Conservation (phyloP, 139 green algal genomes). For the Closterium sp. region DNA sequence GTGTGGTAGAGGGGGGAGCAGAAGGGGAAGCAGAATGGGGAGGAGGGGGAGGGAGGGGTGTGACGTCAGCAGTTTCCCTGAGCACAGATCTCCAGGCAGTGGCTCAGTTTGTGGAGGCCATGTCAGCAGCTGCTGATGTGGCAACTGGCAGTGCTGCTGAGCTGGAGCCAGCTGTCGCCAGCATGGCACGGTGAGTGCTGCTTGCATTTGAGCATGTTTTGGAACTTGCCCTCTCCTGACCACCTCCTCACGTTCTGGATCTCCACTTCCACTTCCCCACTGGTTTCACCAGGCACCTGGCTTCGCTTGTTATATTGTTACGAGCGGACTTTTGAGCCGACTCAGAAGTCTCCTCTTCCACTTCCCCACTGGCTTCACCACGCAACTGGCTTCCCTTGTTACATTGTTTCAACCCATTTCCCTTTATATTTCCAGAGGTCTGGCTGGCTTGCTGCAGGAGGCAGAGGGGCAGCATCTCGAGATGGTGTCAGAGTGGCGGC, state of each 20-base stretch:
- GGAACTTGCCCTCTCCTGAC: no score
- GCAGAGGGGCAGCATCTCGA: neutral
- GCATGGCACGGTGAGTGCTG: neutral
- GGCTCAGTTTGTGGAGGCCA: neutral
- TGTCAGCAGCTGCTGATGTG: neutral
- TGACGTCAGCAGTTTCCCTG: neutral
- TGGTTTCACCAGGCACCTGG: neutral
- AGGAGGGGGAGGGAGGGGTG: neutral
- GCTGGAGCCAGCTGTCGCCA: neutral
- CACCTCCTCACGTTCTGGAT: no score
- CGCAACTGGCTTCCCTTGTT: neutral
- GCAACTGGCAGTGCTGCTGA: neutral
- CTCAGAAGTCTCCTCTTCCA: no score
- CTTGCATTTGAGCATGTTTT: no score
- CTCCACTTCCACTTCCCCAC: no score
- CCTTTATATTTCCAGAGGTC: no score
- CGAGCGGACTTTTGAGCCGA: no score
- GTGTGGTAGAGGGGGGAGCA: neutral
- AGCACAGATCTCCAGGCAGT: neutral
- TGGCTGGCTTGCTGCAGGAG: neutral
- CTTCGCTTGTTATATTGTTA: neutral
- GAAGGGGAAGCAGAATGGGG: neutral
- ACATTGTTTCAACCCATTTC: no score
- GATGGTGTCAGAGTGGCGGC: neutral
- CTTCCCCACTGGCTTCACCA: no score